Evolutionary conservation across 768 basidiomycete species (phyloP).

Genomic region (Pholiota molesta): DNA sequence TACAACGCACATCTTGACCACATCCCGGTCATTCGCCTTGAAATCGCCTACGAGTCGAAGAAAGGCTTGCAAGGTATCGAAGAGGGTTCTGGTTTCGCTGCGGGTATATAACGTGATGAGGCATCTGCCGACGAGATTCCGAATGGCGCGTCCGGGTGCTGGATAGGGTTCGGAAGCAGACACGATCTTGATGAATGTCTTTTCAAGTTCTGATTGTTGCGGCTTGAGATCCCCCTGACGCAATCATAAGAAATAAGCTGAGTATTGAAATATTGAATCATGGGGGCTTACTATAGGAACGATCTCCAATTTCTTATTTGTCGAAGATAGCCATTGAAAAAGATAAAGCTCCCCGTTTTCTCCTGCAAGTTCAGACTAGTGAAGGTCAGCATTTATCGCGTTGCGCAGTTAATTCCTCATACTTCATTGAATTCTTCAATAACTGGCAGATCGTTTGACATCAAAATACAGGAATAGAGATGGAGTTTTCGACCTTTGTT

Average conservation of each 20-base stretch:
- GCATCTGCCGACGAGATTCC: constrained; percentile 80
- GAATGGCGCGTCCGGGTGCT: constrained; percentile 84
- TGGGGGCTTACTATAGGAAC: constrained; percentile 58
- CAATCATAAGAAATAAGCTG: neutral
- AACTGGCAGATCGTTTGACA: constrained; percentile 22
- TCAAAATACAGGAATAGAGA: constrained; percentile 2
- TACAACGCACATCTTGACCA: constrained; percentile 62
- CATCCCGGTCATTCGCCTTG: constrained; percentile 66
- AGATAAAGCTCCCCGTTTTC: constrained; percentile 84
- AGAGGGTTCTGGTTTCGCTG: constrained; percentile 83
- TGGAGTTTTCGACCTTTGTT: no score
- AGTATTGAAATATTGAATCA: no score
- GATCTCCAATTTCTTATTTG: constrained; percentile 58
- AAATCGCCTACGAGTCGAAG: constrained; percentile 75
- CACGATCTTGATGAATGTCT: constrained; percentile 67
- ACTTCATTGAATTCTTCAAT: constrained; percentile 28
- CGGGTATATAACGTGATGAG: constrained; percentile 72
- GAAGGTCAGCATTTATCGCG: neutral
- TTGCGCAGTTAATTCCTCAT: neutral
- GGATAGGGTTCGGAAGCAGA: constrained; percentile 68
- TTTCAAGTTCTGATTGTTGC: constrained; percentile 63
- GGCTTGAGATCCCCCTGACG: constrained; percentile 68
- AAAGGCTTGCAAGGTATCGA: constrained; percentile 82
- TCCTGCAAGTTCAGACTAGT: constrained; percentile 64
- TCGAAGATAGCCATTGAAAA: constrained; percentile 79